A percentile compares a stretch with the other conserved stretches of the same genome.
Evolutionary conservation across 768 basidiomycete genomes (phyloP).

Genomic region (Hypholoma sublateritium): DNA sequence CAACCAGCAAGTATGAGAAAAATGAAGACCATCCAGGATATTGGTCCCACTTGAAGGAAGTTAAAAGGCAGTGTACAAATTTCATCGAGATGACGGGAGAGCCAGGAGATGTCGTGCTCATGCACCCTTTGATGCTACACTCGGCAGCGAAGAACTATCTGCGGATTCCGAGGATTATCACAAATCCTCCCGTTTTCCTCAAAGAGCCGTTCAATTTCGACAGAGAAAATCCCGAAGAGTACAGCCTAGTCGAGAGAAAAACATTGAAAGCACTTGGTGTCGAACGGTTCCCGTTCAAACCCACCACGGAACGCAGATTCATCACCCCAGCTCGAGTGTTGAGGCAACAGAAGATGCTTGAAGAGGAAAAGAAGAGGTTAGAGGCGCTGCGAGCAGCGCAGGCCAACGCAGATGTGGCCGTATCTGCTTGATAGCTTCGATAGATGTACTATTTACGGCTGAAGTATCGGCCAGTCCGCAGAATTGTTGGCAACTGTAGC

Average conservation of each 20-base stretch:
- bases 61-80: conserved; percentile 34
- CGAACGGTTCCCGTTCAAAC: conserved; percentile 43
- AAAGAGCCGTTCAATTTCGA: conserved; percentile 55
- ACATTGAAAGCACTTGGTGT: conserved; percentile 54
- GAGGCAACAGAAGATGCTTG: conserved; percentile 46
- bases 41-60: conserved; percentile 44
- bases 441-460: neutral
- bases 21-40: conserved; percentile 39
- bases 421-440: neutral
- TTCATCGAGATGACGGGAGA: conserved; percentile 61
- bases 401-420: neutral
- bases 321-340: conserved; percentile 47
- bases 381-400: conserved; percentile 10
- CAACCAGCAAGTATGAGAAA: conserved; percentile 34
- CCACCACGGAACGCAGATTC: conserved; percentile 44
- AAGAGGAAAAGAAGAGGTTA: conserved; percentile 49
- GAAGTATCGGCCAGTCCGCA: neutral
- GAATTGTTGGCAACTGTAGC: too few relatives aligned
- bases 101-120: conserved; percentile 61
- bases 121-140: conserved; percentile 67
- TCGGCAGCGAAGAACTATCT: conserved; percentile 61
- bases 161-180: conserved; percentile 58
- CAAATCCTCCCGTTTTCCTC: conserved; percentile 61
- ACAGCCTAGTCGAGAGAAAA: conserved; percentile 59
- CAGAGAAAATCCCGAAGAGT: conserved; percentile 43